phyloP scores from a whole-genome alignment of 495 filamentous ascomycete species.

The Diplogelasinospora grovesii region DNA sequence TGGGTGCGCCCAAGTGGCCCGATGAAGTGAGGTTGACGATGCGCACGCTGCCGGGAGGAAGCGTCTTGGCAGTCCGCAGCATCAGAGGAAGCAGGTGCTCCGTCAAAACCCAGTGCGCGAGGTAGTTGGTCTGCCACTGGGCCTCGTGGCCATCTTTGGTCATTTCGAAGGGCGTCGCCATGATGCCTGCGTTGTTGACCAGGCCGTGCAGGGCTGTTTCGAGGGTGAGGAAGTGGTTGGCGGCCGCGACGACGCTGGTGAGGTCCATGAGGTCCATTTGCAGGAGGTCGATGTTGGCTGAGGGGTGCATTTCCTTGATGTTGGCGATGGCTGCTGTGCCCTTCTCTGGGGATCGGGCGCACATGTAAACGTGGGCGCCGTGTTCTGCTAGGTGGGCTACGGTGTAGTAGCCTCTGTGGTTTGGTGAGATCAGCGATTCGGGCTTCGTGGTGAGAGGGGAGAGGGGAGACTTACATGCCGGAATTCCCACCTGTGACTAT shows the following conservation, averaged over 20 bases:
- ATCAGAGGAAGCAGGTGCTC: conserved; percentile 33
- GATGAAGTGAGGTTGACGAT: conserved; percentile 36
- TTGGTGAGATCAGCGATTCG: not conserved
- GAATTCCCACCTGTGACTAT: conserved; percentile 27
- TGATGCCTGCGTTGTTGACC: conserved; percentile 31
- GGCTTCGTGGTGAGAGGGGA: not conserved
- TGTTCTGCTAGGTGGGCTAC: conserved; percentile 32
- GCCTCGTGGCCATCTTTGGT: conserved; percentile 45
- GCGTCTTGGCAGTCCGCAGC: conserved; percentile 20
- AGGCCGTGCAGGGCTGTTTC: conserved; percentile 25
- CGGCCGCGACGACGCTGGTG: conserved; percentile 12
- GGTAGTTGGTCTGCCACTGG: conserved; percentile 42
- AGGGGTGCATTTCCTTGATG: conserved; percentile 29
- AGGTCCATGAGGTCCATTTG: conserved; percentile 39
- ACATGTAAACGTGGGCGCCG: conserved; percentile 40
- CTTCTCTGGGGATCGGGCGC: conserved; percentile 30
- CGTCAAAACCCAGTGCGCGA: conserved; percentile 39
- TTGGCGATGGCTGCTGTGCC: conserved; percentile 28
- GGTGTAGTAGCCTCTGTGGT: conserved; percentile 29
- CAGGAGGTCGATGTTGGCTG: conserved; percentile 32
- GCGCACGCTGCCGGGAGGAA: conserved; percentile 26
- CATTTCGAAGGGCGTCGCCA: conserved; percentile 17
- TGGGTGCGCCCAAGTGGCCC: conserved; percentile 28
- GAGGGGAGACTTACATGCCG: conserved; percentile 32
- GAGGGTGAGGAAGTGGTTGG: conserved; percentile 1